Evolutionary conservation across 331 rosid genomes (phyloP).

Genomic region (Pyrus hybrid): DNA sequence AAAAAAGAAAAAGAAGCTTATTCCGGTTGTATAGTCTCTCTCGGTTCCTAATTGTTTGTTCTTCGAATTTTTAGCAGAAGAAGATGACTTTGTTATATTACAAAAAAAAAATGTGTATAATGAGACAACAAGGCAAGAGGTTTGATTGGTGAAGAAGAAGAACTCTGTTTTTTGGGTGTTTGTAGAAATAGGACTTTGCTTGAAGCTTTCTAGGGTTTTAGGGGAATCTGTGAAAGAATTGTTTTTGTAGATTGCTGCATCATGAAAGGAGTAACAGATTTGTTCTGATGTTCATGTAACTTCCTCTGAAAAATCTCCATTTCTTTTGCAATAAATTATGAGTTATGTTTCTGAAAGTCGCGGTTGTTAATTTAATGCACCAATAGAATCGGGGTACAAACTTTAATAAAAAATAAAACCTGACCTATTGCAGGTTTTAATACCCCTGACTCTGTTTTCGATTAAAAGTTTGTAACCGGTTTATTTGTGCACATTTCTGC

Average conservation of each 20-base stretch:
- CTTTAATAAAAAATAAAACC: too few relatives aligned
- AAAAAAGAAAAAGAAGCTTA: slow-evolving; percentile 5
- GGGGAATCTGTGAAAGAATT: slow-evolving; percentile 4
- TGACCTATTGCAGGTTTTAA: too few relatives aligned
- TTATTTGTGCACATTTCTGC: too few relatives aligned
- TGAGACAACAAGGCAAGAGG: slow-evolving; percentile 19
- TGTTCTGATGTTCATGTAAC: slow-evolving; percentile 9
- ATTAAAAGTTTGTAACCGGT: too few relatives aligned
- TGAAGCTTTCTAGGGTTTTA: slow-evolving; percentile 28
- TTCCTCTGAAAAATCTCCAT: background rate
- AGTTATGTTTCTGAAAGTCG: background rate
- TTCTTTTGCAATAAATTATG: background rate
- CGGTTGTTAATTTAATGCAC: background rate
- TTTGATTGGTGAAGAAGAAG: slow-evolving; percentile 39
- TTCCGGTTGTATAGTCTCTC: slow-evolving; percentile 60
- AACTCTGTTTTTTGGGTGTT: slow-evolving; percentile 17
- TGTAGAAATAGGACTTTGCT: slow-evolving; percentile 33
- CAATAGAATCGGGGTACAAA: too few relatives aligned
- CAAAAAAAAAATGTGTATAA: slow-evolving; percentile 34
- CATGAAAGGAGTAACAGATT: background rate
- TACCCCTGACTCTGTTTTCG: too few relatives aligned
- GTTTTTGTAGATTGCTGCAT: slow-evolving; percentile 17
- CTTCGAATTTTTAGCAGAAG: slow-evolving; percentile 89
- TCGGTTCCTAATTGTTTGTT: slow-evolving; percentile 58
- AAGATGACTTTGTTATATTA: slow-evolving; percentile 47